A percentile compares a stretch with the other conserved stretches of the same genome.
phyloP scores from a whole-genome alignment of 257 asterid species.

The Solanum corneliomulleri region DNA sequence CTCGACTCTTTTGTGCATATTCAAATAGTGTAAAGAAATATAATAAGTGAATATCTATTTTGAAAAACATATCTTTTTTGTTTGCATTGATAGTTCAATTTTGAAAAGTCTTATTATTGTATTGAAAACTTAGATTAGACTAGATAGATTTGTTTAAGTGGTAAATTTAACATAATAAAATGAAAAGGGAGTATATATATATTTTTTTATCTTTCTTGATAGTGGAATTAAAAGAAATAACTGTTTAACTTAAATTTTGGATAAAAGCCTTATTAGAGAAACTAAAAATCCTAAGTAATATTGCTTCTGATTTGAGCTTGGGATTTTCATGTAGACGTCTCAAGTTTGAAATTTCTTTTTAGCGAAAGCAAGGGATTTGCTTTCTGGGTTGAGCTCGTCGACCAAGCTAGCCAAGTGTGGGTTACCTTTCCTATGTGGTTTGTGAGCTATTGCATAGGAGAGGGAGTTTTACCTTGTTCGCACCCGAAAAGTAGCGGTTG shows the following conservation, averaged over 20 bases:
- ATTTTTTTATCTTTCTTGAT: too few species aligned
- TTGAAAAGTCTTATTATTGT: neutral
- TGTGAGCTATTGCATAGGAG: too few species aligned
- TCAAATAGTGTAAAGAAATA: neutral
- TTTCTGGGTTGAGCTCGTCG: too few species aligned
- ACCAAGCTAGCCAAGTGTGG: too few species aligned
- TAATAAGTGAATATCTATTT: neutral
- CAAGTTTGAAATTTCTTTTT: too few species aligned
- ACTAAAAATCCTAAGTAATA: neutral
- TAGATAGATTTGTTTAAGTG: neutral
- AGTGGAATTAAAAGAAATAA: neutral
- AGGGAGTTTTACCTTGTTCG: too few species aligned
- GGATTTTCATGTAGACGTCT: fast-evolving
- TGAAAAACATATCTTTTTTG: neutral
- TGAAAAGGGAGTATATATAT: neutral
- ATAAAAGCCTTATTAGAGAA: neutral
- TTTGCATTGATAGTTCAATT: neutral
- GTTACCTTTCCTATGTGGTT: too few species aligned
- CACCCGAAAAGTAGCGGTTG: too few species aligned
- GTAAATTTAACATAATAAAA: neutral
- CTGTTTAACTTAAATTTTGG: neutral
- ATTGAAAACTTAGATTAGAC: neutral
- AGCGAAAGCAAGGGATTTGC: too few species aligned
- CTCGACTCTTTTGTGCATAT: too few species aligned
- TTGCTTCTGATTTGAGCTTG: neutral